Base-by-base conservation (phyloP, 306 rosid genomes). In the Gillenia trifoliata region DNA sequence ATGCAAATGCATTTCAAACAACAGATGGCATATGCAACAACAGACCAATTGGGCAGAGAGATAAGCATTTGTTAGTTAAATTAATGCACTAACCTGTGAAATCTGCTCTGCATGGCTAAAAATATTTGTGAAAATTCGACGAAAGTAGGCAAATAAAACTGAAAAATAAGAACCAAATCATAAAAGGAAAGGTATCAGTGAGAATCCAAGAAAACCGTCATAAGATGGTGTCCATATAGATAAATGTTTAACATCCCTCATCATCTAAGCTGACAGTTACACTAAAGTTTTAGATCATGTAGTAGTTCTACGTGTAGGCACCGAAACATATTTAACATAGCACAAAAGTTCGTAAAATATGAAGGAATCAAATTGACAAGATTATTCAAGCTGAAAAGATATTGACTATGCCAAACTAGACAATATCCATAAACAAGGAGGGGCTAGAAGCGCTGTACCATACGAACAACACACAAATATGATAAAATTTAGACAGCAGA, bases 61-160 rank as follows among this genome's bases (percentile, higher is more conserved):
- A 23, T 22, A 72, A 33, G 4, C 20, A 5, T 36, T 5, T 64
- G 31, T 19, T 12, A 4, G 50, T 61, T 30, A 15, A 76, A 26
- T 12, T 25, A 70, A 68, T 41, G 60, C n/a, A 72, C 82, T 34
- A 71, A 93, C 98, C 97, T 93, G 97, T 68, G 98, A 89, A 78
- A 93, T 93, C 88, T 93, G 97, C 84, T 93, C 98, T 2, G 97
- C 92, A 5, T 93, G 98, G 81, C 80, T 88, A 80, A 93, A 91
- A 74, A 93, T 91, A 85, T 93, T 93, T 81, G 88, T 93, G 94
- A 93, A 93, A 80, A 93, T 89, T 73, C 92, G 92, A 64, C 96
- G 88, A 74, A 93, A 86, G 85, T 89, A 93, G 78, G 88, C 82
- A 87, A 91, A 91, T 83, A 89, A 88, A 71, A 89, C 98, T 93